phyloP scores from a whole-genome alignment of 164 flowering plant genomes.

The Vitis labrusca region DNA sequence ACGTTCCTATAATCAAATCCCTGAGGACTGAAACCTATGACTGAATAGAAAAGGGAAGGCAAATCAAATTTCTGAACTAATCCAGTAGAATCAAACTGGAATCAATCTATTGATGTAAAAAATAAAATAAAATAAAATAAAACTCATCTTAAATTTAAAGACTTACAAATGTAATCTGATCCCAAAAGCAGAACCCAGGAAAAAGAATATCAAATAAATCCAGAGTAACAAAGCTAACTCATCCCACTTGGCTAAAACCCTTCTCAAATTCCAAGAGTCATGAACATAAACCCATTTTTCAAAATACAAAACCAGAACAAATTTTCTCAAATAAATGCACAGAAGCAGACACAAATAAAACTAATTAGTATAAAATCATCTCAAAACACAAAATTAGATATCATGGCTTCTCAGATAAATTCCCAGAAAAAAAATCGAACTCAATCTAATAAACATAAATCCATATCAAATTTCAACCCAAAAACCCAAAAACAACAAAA shows the following conservation, averaged over 20 bases:
- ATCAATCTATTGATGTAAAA: no score
- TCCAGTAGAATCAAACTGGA: not conserved
- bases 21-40: constrained; percentile 15
- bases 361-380: not conserved
- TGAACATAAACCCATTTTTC: not conserved
- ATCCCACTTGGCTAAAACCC: not conserved
- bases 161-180: no score
- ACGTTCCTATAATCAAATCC: constrained; percentile 13
- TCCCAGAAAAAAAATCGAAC: not conserved
- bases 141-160: no score
- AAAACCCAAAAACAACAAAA: not conserved
- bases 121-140: no score
- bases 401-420: not conserved
- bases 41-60: constrained; percentile 16
- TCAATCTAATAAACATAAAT: not conserved
- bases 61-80: not conserved
- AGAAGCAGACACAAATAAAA: no score
- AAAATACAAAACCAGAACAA: not conserved
- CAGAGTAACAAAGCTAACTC: not conserved
- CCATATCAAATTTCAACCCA: not conserved
- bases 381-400: not conserved
- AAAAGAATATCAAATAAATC: not conserved
- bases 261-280: not conserved
- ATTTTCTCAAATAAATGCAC: not conserved
- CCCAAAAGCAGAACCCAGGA: not conserved